Base-by-base conservation (phyloP, 2,329 filamentous ascomycete species). In the Trichophaea hybrida region DNA sequence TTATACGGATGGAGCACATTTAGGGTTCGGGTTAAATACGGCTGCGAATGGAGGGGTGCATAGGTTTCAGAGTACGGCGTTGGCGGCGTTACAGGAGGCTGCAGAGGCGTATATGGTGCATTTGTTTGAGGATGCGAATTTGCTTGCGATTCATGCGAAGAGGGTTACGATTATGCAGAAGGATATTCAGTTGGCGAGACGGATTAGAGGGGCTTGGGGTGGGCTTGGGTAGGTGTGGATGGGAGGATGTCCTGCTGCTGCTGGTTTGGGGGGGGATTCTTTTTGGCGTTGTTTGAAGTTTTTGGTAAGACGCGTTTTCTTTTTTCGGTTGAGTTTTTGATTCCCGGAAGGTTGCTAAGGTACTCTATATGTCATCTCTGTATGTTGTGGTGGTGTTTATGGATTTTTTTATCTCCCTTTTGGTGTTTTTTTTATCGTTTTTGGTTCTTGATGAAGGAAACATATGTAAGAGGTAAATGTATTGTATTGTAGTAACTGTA, bases 121-220 rank as follows among this genome's bases (percentile, higher is more conserved):
- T 71, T 77, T 97, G n/a, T 96, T 97, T 70, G 90, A 96, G 72
- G 88, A 94, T 74, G 88, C 88, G 66, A 96, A 97, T 75, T 80
- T 97, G 46, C 96, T 91, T 75, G 93, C 91, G 64, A 90, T 97
- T 68, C 91, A 97, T 74, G 93, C 91, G 63, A 96, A 95, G 76
- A 80, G 91, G 71, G 89, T 97, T 57, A 97, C 91, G 43, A 94
- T 96, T 69, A 91, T 94, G 87, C 89, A 93, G 74, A 95, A 95
- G 75, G 93, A 97, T 73, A 95, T 98, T 69, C 91, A 96, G 75
- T 80, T 97, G 62, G 91, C 91, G 17, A 77, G 86, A 69, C 76
- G 86, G 66, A 89, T 91, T 74, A 78, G 86, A 55, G 86, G 86
- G 10, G 79, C 83, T 50, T 90, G 85, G 85, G 86, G 83, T 51